phyloP scores from a whole-genome alignment of 306 rosid species.

The Quercus mongolica region DNA sequence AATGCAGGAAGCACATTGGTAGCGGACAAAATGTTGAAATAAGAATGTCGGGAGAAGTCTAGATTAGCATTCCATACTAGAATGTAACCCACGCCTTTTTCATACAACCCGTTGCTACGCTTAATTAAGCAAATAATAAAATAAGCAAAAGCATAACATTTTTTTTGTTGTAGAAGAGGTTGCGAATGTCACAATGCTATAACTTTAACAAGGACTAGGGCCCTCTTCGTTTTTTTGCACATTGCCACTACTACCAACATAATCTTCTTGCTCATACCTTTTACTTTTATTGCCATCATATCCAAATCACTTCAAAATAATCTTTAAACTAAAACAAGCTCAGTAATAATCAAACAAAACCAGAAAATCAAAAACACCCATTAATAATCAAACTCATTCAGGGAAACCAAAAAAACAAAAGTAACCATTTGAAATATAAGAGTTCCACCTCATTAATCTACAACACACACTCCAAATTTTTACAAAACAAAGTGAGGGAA shows the following conservation, averaged over 20 bases:
- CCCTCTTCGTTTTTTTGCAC: conserved; percentile 46
- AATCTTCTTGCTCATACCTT: conserved; percentile 76
- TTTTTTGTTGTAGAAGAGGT: conserved; percentile 63
- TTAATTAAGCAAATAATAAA: not conserved
- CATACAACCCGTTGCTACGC: conserved; percentile 47
- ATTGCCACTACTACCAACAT: conserved; percentile 22
- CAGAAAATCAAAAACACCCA: too few relatives aligned
- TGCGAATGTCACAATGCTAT: conserved; percentile 82
- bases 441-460: too few relatives aligned
- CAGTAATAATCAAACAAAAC: too few relatives aligned
- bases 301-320: conserved; percentile 29
- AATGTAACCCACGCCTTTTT: conserved; percentile 94
- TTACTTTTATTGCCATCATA: conserved; percentile 71
- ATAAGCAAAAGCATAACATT: too few relatives aligned
- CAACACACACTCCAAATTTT: too few relatives aligned
- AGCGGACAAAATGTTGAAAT: too few relatives aligned
- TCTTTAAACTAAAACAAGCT: too few relatives aligned
- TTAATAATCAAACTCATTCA: too few relatives aligned
- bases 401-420: too few relatives aligned
- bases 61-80: conserved; percentile 76
- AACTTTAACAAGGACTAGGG: conserved; percentile 68
- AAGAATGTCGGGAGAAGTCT: conserved; percentile 70
- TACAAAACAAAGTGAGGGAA: too few relatives aligned
- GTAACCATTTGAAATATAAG: too few relatives aligned
- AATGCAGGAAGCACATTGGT: conserved; percentile 32